Evolutionary conservation across 176 grass and related monocot genomes (phyloP).

Genomic region (Avena sativa): DNA sequence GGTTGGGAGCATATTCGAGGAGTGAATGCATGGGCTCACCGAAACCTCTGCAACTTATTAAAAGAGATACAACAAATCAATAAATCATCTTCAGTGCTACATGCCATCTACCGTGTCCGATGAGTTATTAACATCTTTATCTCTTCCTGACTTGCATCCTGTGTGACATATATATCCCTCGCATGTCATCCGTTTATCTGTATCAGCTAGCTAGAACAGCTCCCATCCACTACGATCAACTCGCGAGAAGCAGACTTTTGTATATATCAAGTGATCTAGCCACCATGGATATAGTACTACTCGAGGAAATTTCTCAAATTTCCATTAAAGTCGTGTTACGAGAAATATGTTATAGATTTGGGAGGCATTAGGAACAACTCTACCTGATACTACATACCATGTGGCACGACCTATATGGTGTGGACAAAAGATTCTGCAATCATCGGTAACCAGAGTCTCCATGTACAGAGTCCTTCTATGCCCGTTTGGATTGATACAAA

Average conservation of each 20-base stretch:
- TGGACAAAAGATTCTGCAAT: too few relatives aligned
- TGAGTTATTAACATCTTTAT: background rate
- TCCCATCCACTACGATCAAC: background rate
- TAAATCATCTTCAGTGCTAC: background rate
- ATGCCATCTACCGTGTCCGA: background rate
- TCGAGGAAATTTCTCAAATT: background rate
- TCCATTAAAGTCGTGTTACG: background rate
- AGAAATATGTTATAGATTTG: background rate
- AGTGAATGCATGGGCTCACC: too few relatives aligned
- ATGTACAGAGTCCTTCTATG: too few relatives aligned
- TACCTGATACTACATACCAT: too few relatives aligned
- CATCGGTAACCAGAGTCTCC: too few relatives aligned
- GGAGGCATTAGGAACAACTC: too few relatives aligned
- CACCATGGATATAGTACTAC: too few relatives aligned
- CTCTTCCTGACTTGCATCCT: background rate
- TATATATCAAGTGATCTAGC: background rate
- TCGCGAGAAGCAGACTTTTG: background rate
- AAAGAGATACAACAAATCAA: background rate
- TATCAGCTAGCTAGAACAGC: background rate
- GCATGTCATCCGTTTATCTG: too few relatives aligned
- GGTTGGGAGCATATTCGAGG: too few relatives aligned
- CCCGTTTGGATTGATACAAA: too few relatives aligned
- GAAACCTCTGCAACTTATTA: too few relatives aligned
- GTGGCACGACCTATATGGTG: too few relatives aligned
- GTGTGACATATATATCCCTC: background rate